Evolutionary conservation across 257 asterid genomes (phyloP), one percentile per base, ranked within the genome.

Genomic region (Petrea volubilis): DNA sequence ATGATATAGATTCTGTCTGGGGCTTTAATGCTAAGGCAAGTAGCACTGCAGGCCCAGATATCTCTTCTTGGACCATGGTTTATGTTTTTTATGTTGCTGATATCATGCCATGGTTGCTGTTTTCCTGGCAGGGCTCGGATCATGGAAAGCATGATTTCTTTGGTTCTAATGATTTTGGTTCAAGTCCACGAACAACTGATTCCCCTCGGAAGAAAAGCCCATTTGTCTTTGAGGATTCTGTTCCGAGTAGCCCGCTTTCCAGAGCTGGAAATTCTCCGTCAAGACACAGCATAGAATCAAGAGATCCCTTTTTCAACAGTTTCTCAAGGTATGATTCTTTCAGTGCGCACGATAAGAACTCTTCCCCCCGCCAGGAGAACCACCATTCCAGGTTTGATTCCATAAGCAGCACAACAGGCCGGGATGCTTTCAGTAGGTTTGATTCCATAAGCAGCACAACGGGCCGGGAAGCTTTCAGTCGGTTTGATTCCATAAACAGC

Each of bases 1-100:
- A 95, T 72, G 98, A 92, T 79, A 74, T 90, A 47, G 98, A 95
- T 81, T 95, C 99, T 24, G 98, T 92, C 23, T 95, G 99, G 99
- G 99, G 98, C 81, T 92, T 95, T 84, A 80, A 78, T 76, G 72
- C 91, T 29, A 95, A 95, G 96, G 98, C 84, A 80, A 75, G 93
- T 67, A 47, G 71, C 64, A 67, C 62, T 61, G 27, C 44, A 44
- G 51, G 60, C 53, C 38, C 61, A 18, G 3, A 40, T 29, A 44
- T 72, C 33, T 47, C 18, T 24, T 38, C 58, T 43, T 41, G 33
- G 57, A 29, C 38, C 38, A 31, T 31, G 38, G 17, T 53, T 17
- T 20, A 56, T 38, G 34, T 36, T 52, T 61, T 61, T 23, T 2
- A 2, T 57, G 27, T 18, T 53, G 31, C 75, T 68, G 50, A 71